These are phyloP conservation scores for Plenodomus tracheiphilus DNA, from an alignment of 2,329 filamentous ascomycete genomes.

Conservation along the genomic window DNA sequence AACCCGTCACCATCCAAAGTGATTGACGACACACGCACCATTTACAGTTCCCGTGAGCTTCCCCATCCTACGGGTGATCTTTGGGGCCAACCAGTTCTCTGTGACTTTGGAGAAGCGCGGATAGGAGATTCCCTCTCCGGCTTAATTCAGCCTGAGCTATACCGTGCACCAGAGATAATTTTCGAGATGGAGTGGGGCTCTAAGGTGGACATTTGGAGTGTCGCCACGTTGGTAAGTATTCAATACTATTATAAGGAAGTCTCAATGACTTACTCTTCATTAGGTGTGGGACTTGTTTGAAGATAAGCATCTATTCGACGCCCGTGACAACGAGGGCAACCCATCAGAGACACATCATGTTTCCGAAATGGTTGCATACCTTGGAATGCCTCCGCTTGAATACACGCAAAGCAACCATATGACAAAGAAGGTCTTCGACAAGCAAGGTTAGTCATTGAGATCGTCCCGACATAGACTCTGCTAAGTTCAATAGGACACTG, in stretches of 20 bases:
- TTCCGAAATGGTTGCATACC: slow-evolving; percentile 36
- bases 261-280: slow-evolving; percentile 15
- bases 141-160: slow-evolving; percentile 44
- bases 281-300: slow-evolving; percentile 47
- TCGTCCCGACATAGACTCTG: slow-evolving; percentile 12
- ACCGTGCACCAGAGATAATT: slow-evolving; percentile 47
- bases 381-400: slow-evolving; percentile 29
- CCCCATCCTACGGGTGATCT: slow-evolving; percentile 30
- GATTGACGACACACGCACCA: slow-evolving; percentile 21
- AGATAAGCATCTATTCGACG: slow-evolving; percentile 39
- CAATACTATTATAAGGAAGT: slow-evolving; percentile 9
- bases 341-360: slow-evolving; percentile 34
- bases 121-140: slow-evolving; percentile 35
- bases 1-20: slow-evolving; percentile 47
- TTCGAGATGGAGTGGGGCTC: slow-evolving; percentile 45
- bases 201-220: slow-evolving; percentile 46
- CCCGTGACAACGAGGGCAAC: slow-evolving; percentile 23
- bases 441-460: slow-evolving; percentile 24
- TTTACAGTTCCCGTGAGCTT: slow-evolving; percentile 33
- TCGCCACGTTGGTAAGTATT: slow-evolving; percentile 42
- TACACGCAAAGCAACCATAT: slow-evolving; percentile 23
- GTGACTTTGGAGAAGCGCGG: slow-evolving; percentile 43
- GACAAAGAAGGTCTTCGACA: slow-evolving; percentile 27
- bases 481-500: slow-evolving; percentile 21
- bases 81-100: slow-evolving; percentile 42